Evolutionary conservation across 495 filamentous ascomycete genomes (phyloP), one percentile per base, ranked within the genome.

Genomic region (Penicillium paxilli): DNA sequence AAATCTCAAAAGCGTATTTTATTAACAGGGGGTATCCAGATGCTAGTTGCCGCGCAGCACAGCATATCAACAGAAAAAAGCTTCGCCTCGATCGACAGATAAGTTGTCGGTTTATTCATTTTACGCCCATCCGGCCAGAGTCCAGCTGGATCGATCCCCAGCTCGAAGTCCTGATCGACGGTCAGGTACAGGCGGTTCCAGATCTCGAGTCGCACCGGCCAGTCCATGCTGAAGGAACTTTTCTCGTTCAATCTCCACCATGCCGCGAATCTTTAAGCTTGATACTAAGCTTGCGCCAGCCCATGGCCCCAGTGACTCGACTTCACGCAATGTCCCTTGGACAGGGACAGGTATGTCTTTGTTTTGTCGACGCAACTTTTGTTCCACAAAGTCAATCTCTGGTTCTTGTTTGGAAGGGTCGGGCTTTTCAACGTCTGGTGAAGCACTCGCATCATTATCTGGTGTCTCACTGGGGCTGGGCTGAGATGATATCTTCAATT

Each of bases 231-330:
- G 84, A 49, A 91, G 71, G 75, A 91, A 96, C 32, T 83, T 81
- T 42, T 98, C 95, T 35, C 89, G 78, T 57, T 98, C 95, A 32
- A 98, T 81, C 60, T 92, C 88, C 2, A 92, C 86, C 40, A 92
- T 74, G 0, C 91, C 88, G 23, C 84, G 84, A 22, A 94, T 78
- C 58, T 92, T 92, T 58, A 96, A 72, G 46, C 85, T 85, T 0
- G 87, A 86, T 2, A 92, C 71, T 47, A 98, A 65, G 71, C 91
- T 96, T 4, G 86, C 92, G 16, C 94, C 94, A 30, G 86, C 84
- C 93, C 94, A 98, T 5, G 90, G 77, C 0, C 94, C 94, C 0
- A 98, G 74, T 5, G 88, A 90, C 61, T 95, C 88, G 11, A 97
- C 74, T 14, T 87, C 88, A 2, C 90, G 82, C 20, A 96, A 69